A percentile compares a stretch with the other conserved stretches of the same genome.
Conservation (phyloP, 2,329 filamentous ascomycete species). For the Xylariales sp. region DNA sequence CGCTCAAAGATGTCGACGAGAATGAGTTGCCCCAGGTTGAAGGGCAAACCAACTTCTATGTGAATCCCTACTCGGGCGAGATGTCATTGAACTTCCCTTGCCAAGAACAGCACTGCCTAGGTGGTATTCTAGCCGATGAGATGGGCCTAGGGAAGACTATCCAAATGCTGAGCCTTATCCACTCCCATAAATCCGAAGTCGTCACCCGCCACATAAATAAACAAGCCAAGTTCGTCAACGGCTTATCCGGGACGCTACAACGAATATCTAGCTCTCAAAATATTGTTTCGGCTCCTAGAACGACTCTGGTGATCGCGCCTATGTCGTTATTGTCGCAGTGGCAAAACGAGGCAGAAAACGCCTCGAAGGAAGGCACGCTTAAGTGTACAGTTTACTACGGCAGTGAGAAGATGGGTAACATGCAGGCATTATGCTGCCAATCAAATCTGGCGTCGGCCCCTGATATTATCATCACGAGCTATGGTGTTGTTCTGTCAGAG, state of each 20-base stretch:
- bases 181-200: constrained; percentile 77
- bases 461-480: constrained; percentile 93
- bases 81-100: constrained; percentile 90
- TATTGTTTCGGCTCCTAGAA: constrained; percentile 80
- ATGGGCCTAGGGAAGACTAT: constrained; percentile 99
- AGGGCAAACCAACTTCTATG: constrained; percentile 82
- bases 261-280: constrained; percentile 63
- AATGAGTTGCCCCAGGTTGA: constrained; percentile 74
- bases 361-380: constrained; percentile 84
- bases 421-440: constrained; percentile 81
- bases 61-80: constrained; percentile 97
- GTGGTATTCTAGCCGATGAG: constrained; percentile 93
- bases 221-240: constrained; percentile 62
- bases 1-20: constrained; percentile 86
- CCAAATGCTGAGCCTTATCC: constrained; percentile 94
- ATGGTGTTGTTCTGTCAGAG: constrained; percentile 90
- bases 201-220: constrained; percentile 53
- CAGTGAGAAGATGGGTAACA: constrained; percentile 80
- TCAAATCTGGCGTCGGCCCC: constrained; percentile 81
- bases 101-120: constrained; percentile 94
- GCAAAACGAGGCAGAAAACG: constrained; percentile 94
- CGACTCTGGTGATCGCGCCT: constrained; percentile 93
- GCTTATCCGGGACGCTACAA: constrained; percentile 66
- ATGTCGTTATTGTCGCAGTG: constrained; percentile 98
- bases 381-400: constrained; percentile 94